Conservation (phyloP, 495 filamentous ascomycete species). For the Penicillium atrosanguineum region DNA sequence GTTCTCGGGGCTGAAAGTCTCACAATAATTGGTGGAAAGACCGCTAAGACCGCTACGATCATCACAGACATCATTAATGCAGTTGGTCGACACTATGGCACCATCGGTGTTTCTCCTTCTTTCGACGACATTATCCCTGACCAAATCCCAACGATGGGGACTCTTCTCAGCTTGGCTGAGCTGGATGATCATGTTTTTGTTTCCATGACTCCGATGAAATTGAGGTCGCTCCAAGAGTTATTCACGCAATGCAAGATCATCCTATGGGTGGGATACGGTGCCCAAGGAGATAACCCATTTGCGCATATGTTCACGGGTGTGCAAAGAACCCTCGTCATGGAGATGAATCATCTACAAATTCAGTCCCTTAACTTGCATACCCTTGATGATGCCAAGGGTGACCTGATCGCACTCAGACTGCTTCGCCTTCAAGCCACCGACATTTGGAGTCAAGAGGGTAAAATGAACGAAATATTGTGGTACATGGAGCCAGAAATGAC, state of each 20-base stretch:
- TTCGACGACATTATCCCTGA: constrained; percentile 12
- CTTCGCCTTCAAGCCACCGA: constrained; percentile 24
- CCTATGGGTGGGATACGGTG: constrained; percentile 39
- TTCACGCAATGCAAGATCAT: constrained; percentile 35
- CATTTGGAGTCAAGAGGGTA: constrained; percentile 16
- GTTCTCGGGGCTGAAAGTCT: constrained; percentile 15
- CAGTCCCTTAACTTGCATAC: constrained; percentile 29
- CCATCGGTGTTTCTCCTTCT: constrained; percentile 8
- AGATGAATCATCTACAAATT: constrained; percentile 25
- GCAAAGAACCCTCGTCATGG: constrained; percentile 27
- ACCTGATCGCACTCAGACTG: constrained; percentile 16
- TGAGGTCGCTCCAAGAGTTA: constrained; percentile 25
- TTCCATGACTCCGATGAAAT: constrained; percentile 22
- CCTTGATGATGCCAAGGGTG: constrained; percentile 4
- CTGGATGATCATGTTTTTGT: constrained; percentile 42
- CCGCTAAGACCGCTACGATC: constrained; percentile 8
- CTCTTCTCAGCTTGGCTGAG: constrained; percentile 46
- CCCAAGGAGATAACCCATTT: constrained; percentile 31
- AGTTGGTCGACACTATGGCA: constrained; percentile 10
- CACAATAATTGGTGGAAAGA: constrained; percentile 27
- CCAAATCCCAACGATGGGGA: constrained; percentile 21
- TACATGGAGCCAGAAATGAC: constrained; percentile 25
- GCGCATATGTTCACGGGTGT: constrained; percentile 40
- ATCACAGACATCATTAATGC: constrained; percentile 7
- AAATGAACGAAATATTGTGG: constrained; percentile 15